Evolutionary conservation across 306 rosid genomes (phyloP).

Genomic region (Gynostemma pentaphyllum): DNA sequence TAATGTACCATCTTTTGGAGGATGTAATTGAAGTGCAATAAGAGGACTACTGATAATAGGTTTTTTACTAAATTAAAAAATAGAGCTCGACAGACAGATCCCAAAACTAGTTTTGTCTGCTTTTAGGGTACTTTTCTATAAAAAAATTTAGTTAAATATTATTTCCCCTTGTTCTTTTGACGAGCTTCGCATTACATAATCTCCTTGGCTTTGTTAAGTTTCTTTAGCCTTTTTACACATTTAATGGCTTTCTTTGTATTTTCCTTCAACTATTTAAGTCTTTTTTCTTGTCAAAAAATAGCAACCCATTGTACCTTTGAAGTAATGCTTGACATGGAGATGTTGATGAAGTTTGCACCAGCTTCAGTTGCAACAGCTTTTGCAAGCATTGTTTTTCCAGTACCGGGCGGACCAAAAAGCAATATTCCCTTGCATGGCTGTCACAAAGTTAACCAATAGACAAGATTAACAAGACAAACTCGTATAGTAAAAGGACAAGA

Average conservation of each 20-base stretch:
- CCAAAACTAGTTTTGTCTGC: neutral
- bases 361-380: constrained; percentile 99
- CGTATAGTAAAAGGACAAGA: neutral
- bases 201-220: neutral
- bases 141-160: no score
- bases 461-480: constrained; percentile 3
- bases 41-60: neutral
- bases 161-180: neutral
- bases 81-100: neutral
- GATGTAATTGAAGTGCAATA: neutral
- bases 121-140: no score
- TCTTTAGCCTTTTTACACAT: neutral
- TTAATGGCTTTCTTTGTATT: neutral
- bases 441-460: constrained; percentile 6
- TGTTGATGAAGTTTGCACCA: constrained; percentile 92
- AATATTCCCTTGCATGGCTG: constrained; percentile 98
- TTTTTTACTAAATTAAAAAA: neutral
- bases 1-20: neutral
- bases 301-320: constrained; percentile 48
- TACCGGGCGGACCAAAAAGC: constrained; percentile 96
- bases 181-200: neutral
- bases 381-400: constrained; percentile 98
- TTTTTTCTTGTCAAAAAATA: neutral
- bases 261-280: neutral
- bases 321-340: constrained; percentile 92